These are phyloP conservation scores for Acanthamoeba rhysodes DNA, from an alignment of 208 protist genomes.

Conservation along the genomic window DNA sequence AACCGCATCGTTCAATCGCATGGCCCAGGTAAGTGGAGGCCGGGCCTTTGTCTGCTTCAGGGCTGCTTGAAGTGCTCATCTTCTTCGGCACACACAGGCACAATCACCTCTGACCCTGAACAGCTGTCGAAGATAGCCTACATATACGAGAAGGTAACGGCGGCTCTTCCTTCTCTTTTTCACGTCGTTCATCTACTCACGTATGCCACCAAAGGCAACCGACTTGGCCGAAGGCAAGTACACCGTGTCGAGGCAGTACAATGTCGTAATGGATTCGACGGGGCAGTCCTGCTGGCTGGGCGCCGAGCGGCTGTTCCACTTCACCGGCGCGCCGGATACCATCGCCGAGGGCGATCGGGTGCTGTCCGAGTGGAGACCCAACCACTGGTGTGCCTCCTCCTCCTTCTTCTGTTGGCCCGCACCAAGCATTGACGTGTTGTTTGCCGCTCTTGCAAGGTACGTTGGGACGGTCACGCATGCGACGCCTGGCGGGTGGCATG, in stretches of 20 bases:
- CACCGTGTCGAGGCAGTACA: background rate
- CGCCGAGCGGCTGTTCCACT: background rate
- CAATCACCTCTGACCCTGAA: background rate
- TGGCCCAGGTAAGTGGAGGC: background rate
- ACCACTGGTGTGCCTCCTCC: background rate
- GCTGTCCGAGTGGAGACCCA: background rate
- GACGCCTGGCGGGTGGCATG: background rate
- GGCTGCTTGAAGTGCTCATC: background rate
- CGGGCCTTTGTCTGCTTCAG: background rate
- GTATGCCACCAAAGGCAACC: background rate
- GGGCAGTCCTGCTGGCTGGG: background rate
- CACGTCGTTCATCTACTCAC: background rate
- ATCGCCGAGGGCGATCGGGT: background rate
- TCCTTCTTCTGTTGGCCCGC: background rate
- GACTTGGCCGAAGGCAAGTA: background rate
- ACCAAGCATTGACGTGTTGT: background rate
- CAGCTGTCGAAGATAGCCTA: background rate
- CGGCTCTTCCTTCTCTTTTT: background rate
- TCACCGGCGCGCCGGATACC: background rate
- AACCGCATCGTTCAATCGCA: background rate
- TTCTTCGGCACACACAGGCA: background rate
- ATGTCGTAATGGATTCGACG: background rate
- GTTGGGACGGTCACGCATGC: constrained; percentile 3
- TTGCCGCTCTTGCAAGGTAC: background rate
- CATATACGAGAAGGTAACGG: background rate